Conservation (phyloP, 495 filamentous ascomycete species). For the Aspergillus mulundensis region DNA sequence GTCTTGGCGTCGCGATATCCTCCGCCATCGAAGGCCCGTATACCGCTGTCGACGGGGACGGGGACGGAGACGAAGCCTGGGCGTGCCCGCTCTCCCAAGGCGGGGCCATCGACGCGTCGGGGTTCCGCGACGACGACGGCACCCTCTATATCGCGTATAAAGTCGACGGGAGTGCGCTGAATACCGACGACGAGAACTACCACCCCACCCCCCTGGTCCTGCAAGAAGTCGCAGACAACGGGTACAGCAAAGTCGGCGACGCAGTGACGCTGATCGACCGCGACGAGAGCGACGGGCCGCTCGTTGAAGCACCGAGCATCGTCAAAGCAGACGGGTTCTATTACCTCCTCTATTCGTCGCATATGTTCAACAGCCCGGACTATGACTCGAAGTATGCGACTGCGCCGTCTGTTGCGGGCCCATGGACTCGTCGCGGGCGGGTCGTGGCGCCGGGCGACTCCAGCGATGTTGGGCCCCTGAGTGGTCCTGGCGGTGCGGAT, state of each 20-base stretch:
- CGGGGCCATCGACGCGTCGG: conserved; percentile 56
- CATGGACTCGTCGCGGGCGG: conserved; percentile 28
- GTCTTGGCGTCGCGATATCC: conserved; percentile 51
- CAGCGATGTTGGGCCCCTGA: neutral
- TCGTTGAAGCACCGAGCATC: conserved; percentile 60
- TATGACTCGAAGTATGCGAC: conserved; percentile 57
- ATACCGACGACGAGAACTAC: conserved; percentile 44
- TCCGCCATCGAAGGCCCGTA: conserved; percentile 48
- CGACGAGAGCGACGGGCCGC: conserved; percentile 49
- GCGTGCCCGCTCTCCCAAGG: conserved; percentile 49
- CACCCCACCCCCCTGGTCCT: conserved; percentile 57
- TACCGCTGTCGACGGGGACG: conserved; percentile 23
- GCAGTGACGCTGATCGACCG: conserved; percentile 54
- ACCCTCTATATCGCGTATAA: conserved; percentile 59
- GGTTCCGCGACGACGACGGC: conserved; percentile 49
- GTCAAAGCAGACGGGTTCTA: conserved; percentile 44
- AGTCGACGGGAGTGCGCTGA: conserved; percentile 48
- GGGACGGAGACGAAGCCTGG: conserved; percentile 37
- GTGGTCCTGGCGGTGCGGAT: conserved; percentile 12
- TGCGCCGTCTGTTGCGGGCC: conserved; percentile 40
- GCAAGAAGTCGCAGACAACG: conserved; percentile 51
- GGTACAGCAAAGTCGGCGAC: conserved; percentile 44
- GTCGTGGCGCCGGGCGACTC: conserved; percentile 1
- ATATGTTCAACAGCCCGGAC: conserved; percentile 47
- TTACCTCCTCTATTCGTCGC: conserved; percentile 59